phyloP scores from a whole-genome alignment of 768 basidiomycete genomes.

The Porphyrellus cyaneotinctus region DNA sequence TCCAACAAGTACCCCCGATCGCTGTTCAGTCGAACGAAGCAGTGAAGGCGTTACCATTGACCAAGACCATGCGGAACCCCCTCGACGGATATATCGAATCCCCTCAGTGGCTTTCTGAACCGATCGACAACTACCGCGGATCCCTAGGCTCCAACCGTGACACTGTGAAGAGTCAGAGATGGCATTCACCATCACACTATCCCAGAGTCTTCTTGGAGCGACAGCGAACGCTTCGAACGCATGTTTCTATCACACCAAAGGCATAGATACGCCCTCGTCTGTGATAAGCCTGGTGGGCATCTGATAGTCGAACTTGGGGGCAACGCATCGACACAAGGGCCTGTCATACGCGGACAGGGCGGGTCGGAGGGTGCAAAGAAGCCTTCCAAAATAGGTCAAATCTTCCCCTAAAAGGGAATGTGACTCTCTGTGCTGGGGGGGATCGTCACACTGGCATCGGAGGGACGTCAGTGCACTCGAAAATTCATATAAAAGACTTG shows the following conservation, averaged over 20 bases:
- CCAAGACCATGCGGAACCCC: too few species aligned
- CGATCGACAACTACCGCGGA: conserved; percentile 22
- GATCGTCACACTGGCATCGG: conserved; percentile 34
- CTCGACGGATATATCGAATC: conserved; percentile 1
- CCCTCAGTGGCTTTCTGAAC: background rate
- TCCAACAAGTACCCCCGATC: too few species aligned
- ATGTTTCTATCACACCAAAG: background rate
- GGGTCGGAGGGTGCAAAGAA: conserved; percentile 28
- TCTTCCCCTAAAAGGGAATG: conserved; percentile 33
- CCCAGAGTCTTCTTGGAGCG: background rate
- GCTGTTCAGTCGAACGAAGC: background rate
- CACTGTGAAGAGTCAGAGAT: conserved; percentile 18
- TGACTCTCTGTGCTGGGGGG: conserved; percentile 21
- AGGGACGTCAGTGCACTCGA: conserved; percentile 19
- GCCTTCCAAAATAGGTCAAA: conserved; percentile 27
- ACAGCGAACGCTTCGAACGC: background rate
- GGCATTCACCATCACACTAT: conserved; percentile 12
- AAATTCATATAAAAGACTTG: conserved; percentile 34
- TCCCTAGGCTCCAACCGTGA: conserved; percentile 23
- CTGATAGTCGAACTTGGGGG: conserved; percentile 25
- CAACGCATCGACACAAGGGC: conserved; percentile 17
- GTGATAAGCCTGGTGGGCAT: conserved; percentile 11
- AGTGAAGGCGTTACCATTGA: background rate
- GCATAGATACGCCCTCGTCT: background rate
- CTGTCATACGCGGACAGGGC: conserved; percentile 26